Evolutionary conservation across 371 early-diverging fungal genomes (phyloP), one percentile per base, ranked within the genome.

Genomic region (Mucor indicus): DNA sequence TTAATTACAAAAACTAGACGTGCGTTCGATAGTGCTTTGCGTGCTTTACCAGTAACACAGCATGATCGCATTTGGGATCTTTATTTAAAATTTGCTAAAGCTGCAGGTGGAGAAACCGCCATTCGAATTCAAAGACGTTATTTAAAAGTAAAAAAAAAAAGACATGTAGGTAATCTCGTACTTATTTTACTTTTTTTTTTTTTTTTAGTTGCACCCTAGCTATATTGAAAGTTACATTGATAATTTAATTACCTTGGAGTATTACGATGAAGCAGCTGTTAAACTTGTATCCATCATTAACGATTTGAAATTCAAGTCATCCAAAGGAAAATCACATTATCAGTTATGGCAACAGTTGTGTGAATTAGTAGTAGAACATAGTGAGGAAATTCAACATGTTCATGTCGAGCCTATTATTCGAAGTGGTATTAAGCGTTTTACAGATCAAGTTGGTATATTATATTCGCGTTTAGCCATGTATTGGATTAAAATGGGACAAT

Each of bases 1-100:
- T 57, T 78, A 36, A 67, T 91, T 31, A 92, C 92, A 1, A 69
- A 64, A 48, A 86, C 90, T 5, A 79, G 98, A 30, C 78, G 86
- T 13, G 80, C 83, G 0, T 98, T 96, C 68, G 98, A 98, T 66
- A 81, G 89, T 3, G 94, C 96, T 9, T 57, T 98, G 46, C 75
- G 89, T 36, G 83, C 96, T 0, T 77, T 98, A 37, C 94, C 99
- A 3, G 82, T 95, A 21, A 94, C 97, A 1, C 98, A 98, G 62
- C 98, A 98, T 50, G 67, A 63, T 13, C 77, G 89, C 29, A 74
- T 98, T 27, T 98, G 99, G 99, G 79, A 79, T 3, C 46, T 84
- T 38, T 97, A 96, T 62, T 65, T 93, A 35, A 55, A 73, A 45
- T 95, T 93, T 75, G 92, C 92, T 5, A 69, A 80, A 37, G 59